Percentiles rank a stretch among this genome's conserved stretches.
phyloP scores from a whole-genome alignment of 192 early-diverging fungal genomes.

The Backusella morwellensis region DNA sequence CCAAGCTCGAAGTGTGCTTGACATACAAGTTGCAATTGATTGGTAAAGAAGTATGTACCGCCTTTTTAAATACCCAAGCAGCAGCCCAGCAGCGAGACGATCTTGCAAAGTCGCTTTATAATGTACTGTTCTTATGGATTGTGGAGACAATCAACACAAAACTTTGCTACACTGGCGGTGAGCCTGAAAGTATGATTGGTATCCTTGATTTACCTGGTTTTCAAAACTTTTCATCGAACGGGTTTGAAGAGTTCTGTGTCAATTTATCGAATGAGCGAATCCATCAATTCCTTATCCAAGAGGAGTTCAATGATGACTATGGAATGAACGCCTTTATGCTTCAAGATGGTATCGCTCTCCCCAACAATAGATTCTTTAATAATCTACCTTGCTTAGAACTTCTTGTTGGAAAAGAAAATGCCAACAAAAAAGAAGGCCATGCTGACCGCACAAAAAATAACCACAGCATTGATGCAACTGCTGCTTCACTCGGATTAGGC shows the following conservation, averaged over 20 bases:
- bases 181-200: constrained; percentile 61
- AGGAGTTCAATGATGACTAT: constrained; percentile 51
- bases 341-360: constrained; percentile 63
- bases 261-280: constrained; percentile 51
- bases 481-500: constrained; percentile 11
- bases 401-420: constrained; percentile 34
- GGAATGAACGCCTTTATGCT: constrained; percentile 44
- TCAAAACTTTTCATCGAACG: constrained; percentile 43
- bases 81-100: constrained; percentile 68
- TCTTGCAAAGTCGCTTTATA: constrained; percentile 70
- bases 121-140: constrained; percentile 73
- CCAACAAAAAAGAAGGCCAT: background rate
- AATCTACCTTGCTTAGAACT: constrained; percentile 54
- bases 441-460: background rate
- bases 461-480: background rate
- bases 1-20: constrained; percentile 60
- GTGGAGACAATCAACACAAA: constrained; percentile 75
- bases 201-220: constrained; percentile 64
- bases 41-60: constrained; percentile 66
- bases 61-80: constrained; percentile 65
- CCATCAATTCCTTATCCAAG: constrained; percentile 38
- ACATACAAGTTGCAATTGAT: constrained; percentile 70
- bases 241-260: constrained; percentile 49
- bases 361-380: constrained; percentile 44
- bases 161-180: constrained; percentile 31